Percentiles rank a stretch among this genome's conserved stretches.
These are phyloP conservation scores for Clitoria ternatea DNA, from an alignment of 306 rosid species.

Conservation along the genomic window DNA sequence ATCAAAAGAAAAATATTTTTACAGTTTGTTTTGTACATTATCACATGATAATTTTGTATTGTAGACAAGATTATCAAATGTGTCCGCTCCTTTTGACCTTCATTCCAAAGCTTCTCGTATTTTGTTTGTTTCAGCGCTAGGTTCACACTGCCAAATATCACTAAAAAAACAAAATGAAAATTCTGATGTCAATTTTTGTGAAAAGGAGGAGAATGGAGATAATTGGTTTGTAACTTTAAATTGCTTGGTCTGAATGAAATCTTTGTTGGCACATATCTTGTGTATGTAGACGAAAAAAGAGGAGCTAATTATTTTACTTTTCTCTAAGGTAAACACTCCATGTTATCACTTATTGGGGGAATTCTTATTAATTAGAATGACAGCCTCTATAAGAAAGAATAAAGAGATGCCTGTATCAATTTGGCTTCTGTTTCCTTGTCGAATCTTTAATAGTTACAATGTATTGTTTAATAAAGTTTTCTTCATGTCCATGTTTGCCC, in stretches of 20 bases:
- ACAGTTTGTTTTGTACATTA: neutral
- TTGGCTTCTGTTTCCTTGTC: neutral
- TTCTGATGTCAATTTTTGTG: neutral
- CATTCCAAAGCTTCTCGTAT: neutral
- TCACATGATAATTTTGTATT: neutral
- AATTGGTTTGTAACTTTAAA: neutral
- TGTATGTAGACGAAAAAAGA: neutral
- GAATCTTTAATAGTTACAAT: neutral
- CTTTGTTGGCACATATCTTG: neutral
- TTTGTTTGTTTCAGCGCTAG: neutral
- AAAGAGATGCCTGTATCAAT: neutral
- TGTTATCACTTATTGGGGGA: neutral
- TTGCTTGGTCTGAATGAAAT: neutral
- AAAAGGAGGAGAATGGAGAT: neutral
- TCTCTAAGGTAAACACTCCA: neutral
- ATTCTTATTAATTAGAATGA: neutral
- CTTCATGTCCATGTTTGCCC: neutral
- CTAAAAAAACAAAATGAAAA: neutral
- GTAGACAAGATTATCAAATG: neutral
- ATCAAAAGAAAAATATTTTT: neutral
- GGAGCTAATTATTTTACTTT: neutral
- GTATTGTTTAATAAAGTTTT: neutral
- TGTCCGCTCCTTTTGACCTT: neutral
- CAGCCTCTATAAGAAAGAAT: neutral
- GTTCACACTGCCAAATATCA: neutral